Evolutionary conservation across 495 filamentous ascomycete genomes (phyloP).

Genomic region (Podospora australis): DNA sequence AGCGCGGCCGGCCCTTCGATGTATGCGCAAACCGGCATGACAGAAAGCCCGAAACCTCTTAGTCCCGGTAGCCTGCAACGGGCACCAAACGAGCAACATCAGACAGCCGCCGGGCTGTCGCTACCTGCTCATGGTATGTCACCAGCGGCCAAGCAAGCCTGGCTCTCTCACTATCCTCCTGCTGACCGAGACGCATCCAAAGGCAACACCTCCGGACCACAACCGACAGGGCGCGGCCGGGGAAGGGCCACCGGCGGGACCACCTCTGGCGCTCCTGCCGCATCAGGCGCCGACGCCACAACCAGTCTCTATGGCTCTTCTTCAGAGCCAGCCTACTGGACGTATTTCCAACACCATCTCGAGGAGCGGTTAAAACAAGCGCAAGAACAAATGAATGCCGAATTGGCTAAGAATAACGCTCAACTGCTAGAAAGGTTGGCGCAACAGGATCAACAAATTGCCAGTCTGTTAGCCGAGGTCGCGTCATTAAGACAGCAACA

Average conservation of each 20-base stretch:
- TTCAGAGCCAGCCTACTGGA: slow-evolving; percentile 39
- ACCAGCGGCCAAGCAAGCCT: slow-evolving; percentile 25
- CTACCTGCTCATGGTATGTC: slow-evolving; percentile 34
- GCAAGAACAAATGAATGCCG: slow-evolving; percentile 24
- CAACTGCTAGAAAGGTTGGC: slow-evolving; percentile 33
- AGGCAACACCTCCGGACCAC: slow-evolving; percentile 28
- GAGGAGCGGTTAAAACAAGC: slow-evolving; percentile 41
- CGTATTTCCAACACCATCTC: slow-evolving; percentile 42
- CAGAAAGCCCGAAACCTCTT: slow-evolving; percentile 80
- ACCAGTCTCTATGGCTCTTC: slow-evolving; percentile 34
- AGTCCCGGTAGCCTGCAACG: slow-evolving; percentile 62
- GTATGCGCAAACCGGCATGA: slow-evolving; percentile 66
- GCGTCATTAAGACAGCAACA: slow-evolving; percentile 18
- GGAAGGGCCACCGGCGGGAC: slow-evolving; percentile 19
- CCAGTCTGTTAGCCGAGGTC: slow-evolving; percentile 18
- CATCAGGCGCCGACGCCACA: slow-evolving; percentile 32
- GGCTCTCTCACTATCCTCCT: slow-evolving; percentile 39
- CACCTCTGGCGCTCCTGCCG: slow-evolving; percentile 21
- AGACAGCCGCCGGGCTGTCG: slow-evolving; percentile 29
- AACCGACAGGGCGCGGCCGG: slow-evolving; percentile 21
- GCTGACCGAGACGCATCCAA: slow-evolving; percentile 43
- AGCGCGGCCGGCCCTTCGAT: slow-evolving; percentile 50
- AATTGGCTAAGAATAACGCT: slow-evolving; percentile 12
- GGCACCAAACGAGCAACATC: slow-evolving; percentile 24
- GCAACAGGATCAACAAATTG: slow-evolving; percentile 34